phyloP scores from a whole-genome alignment of 306 rosid genomes.

The Mimosa bimucronata region DNA sequence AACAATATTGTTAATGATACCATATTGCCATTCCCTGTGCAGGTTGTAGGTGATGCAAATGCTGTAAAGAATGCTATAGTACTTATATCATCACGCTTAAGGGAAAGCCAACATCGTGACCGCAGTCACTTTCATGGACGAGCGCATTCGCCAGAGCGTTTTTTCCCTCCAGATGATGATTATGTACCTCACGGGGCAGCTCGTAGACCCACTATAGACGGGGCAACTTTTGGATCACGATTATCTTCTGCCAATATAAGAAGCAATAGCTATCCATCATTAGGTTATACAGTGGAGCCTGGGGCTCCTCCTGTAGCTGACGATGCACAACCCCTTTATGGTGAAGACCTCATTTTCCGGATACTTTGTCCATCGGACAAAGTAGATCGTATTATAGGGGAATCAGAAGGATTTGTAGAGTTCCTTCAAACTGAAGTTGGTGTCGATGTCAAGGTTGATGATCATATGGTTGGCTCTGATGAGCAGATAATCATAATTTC shows the following conservation, averaged over 20 bases:
- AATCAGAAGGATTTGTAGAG: slow-evolving; percentile 80
- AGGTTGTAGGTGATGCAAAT: slow-evolving; percentile 86
- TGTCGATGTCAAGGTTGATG: slow-evolving; percentile 75
- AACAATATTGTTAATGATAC: slow-evolving; percentile 28
- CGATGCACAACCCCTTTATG: slow-evolving; percentile 59
- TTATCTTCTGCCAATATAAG: slow-evolving; percentile 53
- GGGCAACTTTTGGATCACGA: slow-evolving; percentile 67
- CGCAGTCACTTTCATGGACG: slow-evolving; percentile 87
- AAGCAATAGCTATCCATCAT: slow-evolving; percentile 62
- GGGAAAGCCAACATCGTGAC: slow-evolving; percentile 99
- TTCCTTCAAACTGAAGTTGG: slow-evolving; percentile 90
- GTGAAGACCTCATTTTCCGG: slow-evolving; percentile 85
- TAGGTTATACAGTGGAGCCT: slow-evolving; percentile 59
- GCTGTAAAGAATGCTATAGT: slow-evolving; percentile 77
- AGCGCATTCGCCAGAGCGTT: slow-evolving; percentile 77
- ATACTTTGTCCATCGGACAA: slow-evolving; percentile 87
- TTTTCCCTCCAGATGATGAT: slow-evolving; percentile 84
- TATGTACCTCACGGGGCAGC: slow-evolving; percentile 66
- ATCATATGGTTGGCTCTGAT: slow-evolving; percentile 71
- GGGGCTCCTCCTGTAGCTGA: slow-evolving; percentile 63
- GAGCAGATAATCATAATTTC: slow-evolving; percentile 85
- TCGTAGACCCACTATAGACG: slow-evolving; percentile 74
- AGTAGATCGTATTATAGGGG: slow-evolving; percentile 77
- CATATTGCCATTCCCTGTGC: slow-evolving; percentile 37
- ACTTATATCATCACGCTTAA: slow-evolving; percentile 77